Evolutionary conservation across 345 rosid species (phyloP).

Genomic region (Theobroma cacao): DNA sequence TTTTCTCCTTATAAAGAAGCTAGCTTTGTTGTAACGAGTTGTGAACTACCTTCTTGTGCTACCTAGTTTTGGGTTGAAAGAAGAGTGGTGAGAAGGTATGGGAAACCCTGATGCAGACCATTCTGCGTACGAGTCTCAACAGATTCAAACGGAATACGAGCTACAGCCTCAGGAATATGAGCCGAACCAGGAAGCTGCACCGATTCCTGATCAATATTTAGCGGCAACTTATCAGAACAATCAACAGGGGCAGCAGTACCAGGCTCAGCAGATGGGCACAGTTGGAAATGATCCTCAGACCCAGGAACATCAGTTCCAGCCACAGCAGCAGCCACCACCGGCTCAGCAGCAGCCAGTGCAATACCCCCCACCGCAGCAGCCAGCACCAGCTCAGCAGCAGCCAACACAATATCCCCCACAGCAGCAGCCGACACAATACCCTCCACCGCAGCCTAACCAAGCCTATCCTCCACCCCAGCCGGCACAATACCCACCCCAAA

Average conservation of each 20-base stretch:
- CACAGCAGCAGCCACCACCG: neutral
- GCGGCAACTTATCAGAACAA: conserved; percentile 6
- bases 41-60: too few species aligned
- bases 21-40: too few species aligned
- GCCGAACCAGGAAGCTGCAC: neutral
- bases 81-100: neutral
- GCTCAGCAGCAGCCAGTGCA: conserved; percentile 8
- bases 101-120: conserved; percentile 6
- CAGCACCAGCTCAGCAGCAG: neutral
- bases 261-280: neutral
- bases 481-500: neutral
- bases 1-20: too few species aligned
- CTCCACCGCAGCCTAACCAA: conserved; percentile 4
- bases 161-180: conserved; percentile 7
- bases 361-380: neutral
- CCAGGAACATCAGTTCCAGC: conserved; percentile 8
- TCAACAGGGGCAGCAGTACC: neutral
- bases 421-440: conserved; percentile 7
- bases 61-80: neutral
- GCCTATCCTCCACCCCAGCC: neutral
- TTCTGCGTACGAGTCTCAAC: neutral
- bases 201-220: neutral
- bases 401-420: conserved; percentile 4
- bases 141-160: neutral
- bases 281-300: neutral